Conservation (phyloP, 306 rosid genomes). For the Oxytropis ochrocephala region DNA sequence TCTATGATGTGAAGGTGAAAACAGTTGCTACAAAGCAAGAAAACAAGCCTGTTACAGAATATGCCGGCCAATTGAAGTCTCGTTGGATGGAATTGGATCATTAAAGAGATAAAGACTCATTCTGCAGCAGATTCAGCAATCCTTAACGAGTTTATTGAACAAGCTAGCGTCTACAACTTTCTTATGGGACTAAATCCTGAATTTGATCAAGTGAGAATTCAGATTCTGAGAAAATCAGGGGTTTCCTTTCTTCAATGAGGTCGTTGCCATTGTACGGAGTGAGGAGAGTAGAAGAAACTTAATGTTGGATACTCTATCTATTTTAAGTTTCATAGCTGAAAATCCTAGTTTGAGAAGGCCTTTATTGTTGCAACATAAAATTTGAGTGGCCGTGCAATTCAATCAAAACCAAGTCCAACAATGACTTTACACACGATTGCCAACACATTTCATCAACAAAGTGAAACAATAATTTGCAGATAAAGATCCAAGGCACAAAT, state of each 20-base stretch:
- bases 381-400: background rate
- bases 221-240: background rate
- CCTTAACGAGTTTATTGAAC: background rate
- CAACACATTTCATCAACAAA: background rate
- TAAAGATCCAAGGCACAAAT: background rate
- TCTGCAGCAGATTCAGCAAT: background rate
- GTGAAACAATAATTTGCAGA: background rate
- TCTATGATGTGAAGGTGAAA: background rate
- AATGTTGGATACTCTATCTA: background rate
- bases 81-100: background rate
- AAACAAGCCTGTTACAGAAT: background rate
- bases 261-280: background rate
- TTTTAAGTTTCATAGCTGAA: background rate
- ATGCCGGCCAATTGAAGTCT: background rate
- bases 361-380: background rate
- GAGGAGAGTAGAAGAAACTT: background rate
- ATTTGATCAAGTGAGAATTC: background rate
- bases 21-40: background rate
- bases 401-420: conserved; percentile 11
- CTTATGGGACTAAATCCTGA: background rate
- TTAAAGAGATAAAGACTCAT: background rate
- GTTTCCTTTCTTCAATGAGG: background rate
- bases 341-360: background rate
- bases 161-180: background rate
- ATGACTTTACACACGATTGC: background rate